Base-by-base conservation (phyloP, 148 eudicot species). In the Salicornia ramosissima region DNA sequence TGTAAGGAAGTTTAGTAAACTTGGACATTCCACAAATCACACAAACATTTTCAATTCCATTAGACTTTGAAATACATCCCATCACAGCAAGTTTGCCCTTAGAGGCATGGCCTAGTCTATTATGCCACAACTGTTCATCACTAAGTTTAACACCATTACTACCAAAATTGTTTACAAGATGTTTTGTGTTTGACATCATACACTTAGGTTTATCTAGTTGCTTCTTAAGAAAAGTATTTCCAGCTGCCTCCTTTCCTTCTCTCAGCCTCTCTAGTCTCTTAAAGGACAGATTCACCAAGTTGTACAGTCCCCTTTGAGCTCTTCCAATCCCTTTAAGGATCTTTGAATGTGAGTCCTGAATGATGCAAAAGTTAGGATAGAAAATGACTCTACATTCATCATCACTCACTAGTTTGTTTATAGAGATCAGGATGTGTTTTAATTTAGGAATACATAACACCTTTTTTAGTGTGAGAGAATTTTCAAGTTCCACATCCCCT, bases 1-100 rank as follows among this genome's bases (percentile, higher is more conserved):
- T 6, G 15, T 8, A 64, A 5, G 33, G 68, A 5, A 15, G 11
- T 25, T 64, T 15, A 16, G 52, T 15, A n/a, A 64, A 24, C 29
- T 56, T 56, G 1, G 61, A 15, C 33, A 56, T 34, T 24, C 16
- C 5, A 29, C 61, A n/a, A 2, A 6, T 31, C 0, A 62, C 0
- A 19, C 66, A 64, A 0, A 42, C 7, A 0, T n/a, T 6, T 0
- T n/a, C 24, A 9, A 31, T 36, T 8, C 5, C 1, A 3, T 1
- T 18, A 2, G 15, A 1, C 19, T 0, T 1, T 19, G 1, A 4
- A 0, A 18, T 26, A 5, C 10, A 19, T 0, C 0, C 1, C 1
- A 1, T 56, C 18, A 1, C 6, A 2, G 19, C 0, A 14, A 39
- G 0, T 62, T 15, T n/a, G 0, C 4, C 0, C 5, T 0, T 19